Evolutionary conservation across 805 yeast genomes (phyloP).

Genomic region (Isabelozyma heimii): DNA sequence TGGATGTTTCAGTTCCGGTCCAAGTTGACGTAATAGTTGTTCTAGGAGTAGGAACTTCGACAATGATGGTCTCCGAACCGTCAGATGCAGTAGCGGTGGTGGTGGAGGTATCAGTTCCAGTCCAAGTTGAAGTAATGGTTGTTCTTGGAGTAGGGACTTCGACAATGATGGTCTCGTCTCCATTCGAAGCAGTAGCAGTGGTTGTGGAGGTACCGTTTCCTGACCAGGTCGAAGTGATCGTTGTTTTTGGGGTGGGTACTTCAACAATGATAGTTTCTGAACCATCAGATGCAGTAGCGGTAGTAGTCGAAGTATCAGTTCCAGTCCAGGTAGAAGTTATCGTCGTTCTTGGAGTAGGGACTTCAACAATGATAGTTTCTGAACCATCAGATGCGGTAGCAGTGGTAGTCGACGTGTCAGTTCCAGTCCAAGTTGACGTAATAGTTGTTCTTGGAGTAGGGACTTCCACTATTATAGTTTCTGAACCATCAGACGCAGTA

Average conservation of each 20-base stretch:
- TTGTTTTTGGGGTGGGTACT: constrained; percentile 2
- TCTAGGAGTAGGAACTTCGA: too few relatives aligned
- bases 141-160: constrained; percentile 8
- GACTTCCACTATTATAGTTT: not conserved
- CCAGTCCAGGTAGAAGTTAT: constrained; percentile 6
- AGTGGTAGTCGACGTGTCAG: not conserved
- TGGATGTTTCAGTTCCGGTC: too few relatives aligned
- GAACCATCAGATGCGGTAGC: not conserved
- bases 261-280: constrained; percentile 5
- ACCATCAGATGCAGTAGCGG: constrained; percentile 2
- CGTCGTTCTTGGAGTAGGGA: too few relatives aligned
- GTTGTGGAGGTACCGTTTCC: not conserved
- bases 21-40: too few relatives aligned
- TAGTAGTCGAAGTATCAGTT: constrained; percentile 3
- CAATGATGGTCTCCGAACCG: too few relatives aligned
- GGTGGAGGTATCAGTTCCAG: too few relatives aligned
- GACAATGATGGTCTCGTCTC: constrained; percentile 6
- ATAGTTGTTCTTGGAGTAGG: not conserved
- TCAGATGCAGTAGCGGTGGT: too few relatives aligned
- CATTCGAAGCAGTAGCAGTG: constrained; percentile 2
- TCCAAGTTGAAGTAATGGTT: not conserved
- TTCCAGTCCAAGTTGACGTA: not conserved
- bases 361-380: not conserved
- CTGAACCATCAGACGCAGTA: not conserved
- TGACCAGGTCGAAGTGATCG: constrained; percentile 2